Evolutionary conservation across 345 rosid genomes (phyloP).

Genomic region (Moricandia moricandioides): DNA sequence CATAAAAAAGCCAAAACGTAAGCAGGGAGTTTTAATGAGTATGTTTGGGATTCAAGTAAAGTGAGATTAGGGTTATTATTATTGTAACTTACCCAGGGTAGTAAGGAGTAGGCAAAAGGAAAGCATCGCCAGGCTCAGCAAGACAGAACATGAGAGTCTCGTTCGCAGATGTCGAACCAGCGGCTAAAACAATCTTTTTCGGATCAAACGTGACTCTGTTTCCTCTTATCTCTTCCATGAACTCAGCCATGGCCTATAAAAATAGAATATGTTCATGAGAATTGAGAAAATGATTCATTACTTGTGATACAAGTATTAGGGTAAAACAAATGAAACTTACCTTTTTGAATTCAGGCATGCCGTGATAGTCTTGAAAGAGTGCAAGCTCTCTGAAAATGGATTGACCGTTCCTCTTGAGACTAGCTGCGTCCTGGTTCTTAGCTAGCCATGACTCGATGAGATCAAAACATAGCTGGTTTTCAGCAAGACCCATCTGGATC

Average conservation of each 20-base stretch:
- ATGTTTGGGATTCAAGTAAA: slow-evolving; percentile 29
- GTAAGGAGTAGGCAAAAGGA: slow-evolving; percentile 79
- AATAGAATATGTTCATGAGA: neutral
- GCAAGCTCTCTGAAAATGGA: neutral
- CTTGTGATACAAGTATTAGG: neutral
- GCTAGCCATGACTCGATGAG: neutral
- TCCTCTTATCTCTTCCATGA: slow-evolving; percentile 79
- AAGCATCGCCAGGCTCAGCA: slow-evolving; percentile 73
- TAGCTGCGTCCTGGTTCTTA: neutral
- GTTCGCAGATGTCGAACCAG: slow-evolving; percentile 84
- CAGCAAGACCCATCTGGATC: neutral
- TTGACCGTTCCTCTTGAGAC: neutral
- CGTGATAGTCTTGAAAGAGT: neutral
- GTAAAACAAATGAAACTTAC: neutral
- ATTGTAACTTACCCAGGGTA: slow-evolving; percentile 63
- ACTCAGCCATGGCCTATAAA: slow-evolving; percentile 64
- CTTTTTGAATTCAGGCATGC: neutral
- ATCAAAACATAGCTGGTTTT: neutral
- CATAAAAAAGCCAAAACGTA: slow-evolving; percentile 19
- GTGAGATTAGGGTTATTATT: slow-evolving; percentile 14
- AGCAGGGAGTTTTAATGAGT: neutral
- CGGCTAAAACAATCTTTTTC: slow-evolving; percentile 57
- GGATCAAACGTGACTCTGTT: slow-evolving; percentile 62
- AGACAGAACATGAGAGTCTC: slow-evolving; percentile 77
- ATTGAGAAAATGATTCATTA: neutral